Percentiles rank a stretch among this genome's conserved stretches.
Evolutionary conservation across 2,329 filamentous ascomycete genomes (phyloP).

Genomic region (Elsinoe perseae): DNA sequence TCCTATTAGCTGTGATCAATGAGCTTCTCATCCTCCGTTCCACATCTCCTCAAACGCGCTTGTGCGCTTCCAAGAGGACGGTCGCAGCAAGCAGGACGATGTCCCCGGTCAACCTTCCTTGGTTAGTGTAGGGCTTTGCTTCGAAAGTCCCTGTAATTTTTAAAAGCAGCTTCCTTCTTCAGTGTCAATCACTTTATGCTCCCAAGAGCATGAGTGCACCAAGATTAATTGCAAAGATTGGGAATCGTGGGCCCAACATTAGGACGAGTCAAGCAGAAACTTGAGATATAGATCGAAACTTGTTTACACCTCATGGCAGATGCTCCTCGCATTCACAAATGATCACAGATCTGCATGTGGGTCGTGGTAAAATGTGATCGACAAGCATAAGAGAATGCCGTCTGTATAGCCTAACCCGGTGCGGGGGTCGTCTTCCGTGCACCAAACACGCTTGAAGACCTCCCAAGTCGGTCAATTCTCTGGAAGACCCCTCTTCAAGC

Average conservation of each 20-base stretch:
- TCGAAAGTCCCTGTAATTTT: not conserved
- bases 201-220: not conserved
- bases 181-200: no score
- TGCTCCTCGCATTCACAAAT: not conserved
- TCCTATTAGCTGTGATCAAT: no score
- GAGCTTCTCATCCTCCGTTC: not conserved
- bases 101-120: not conserved
- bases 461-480: slow-evolving; percentile 10
- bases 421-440: not conserved
- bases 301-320: not conserved
- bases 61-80: not conserved
- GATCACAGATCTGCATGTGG: not conserved
- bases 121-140: not conserved
- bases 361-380: slow-evolving; percentile 8
- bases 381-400: not conserved
- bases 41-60: not conserved
- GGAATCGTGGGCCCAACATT: not conserved
- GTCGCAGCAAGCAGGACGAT: not conserved
- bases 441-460: not conserved
- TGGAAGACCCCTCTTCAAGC: slow-evolving; percentile 5
- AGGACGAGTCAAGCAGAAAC: not conserved
- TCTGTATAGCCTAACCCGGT: not conserved
- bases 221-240: no score
- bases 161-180: not conserved
- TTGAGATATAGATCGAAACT: not conserved